Base-by-base conservation (phyloP, 2,329 filamentous ascomycete genomes). In the Metarhizium brunneum region DNA sequence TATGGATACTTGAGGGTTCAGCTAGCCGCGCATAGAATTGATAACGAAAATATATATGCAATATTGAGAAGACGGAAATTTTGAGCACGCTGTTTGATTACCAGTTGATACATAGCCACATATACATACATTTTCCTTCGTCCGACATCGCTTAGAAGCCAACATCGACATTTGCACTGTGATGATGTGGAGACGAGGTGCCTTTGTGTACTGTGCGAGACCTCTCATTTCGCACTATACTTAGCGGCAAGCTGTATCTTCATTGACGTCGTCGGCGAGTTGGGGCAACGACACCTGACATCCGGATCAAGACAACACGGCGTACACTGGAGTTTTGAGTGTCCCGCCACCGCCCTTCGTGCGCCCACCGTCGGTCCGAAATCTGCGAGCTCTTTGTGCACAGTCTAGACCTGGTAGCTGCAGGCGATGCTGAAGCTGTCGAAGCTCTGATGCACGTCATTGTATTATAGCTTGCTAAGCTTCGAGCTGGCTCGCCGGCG, bases 401-500 rank as follows among this genome's bases (percentile, higher is more conserved):
- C 43, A 20, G n/a, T 11, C n/a, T 20, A 25, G 5, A 20, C 18
- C 25, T 25, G 8, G n/a, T 18, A 29, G 30, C 10, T n/a, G 43
- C n/a, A 25, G 43, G 43, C 5, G 6, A 35, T 35, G n/a, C 20
- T 47, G n/a, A 25, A 29, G 20, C 18, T 20, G n/a, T 29, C 14
- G 45, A 18, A 13, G 54, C n/a, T 59, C 68, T 67, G 61, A 71
- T 70, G 68, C 64, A 61, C 62, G 55, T 58, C 63, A 53, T 57
- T 56, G 58, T 49, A 59, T 57, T 56, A 62, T 69, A 68, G 60
- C 61, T 57, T 58, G 57, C 61, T 60, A 63, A 66, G 65, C 65
- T 64, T 63, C 61, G 73, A 71, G 75, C 74, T 75, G 72, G 71
- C 66, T 62, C 49, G 62, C 66, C 71, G 62, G 60, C 70, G 78